Conservation (phyloP, 768 basidiomycete genomes). For the Lyophyllum semitale region DNA sequence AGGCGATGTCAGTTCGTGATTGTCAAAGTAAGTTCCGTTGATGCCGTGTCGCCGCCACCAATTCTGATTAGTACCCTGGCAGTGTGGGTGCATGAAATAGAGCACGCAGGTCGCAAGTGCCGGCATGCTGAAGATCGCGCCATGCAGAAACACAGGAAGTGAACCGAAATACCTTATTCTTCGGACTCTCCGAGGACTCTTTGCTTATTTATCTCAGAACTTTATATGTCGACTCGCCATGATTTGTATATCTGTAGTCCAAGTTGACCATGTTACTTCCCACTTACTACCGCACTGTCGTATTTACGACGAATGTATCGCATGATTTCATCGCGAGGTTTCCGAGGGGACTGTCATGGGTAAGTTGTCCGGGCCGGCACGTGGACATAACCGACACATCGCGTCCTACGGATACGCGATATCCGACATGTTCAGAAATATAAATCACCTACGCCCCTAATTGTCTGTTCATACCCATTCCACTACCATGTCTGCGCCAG, state of each 20-base stretch:
- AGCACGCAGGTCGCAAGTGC: constrained; percentile 38
- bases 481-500: constrained; percentile 21
- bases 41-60: not conserved
- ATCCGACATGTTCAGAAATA: constrained; percentile 9
- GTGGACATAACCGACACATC: constrained; percentile 14
- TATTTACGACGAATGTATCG: no score
- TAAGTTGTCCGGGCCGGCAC: no score
- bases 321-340: no score
- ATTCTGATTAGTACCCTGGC: not conserved
- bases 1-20: constrained; percentile 23
- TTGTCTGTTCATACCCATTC: not conserved
- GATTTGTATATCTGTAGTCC: not conserved
- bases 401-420: constrained; percentile 7
- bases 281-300: no score
- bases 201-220: not conserved
- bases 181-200: no score
- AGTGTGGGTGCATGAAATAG: constrained; percentile 33
- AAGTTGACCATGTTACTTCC: not conserved
- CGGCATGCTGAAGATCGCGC: constrained; percentile 33
- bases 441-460: not conserved
- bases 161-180: no score
- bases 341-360: not conserved
- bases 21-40: constrained; percentile 14
- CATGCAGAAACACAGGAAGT: constrained; percentile 19
- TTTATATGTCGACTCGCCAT: not conserved